Evolutionary conservation across 2,329 filamentous ascomycete genomes (phyloP).

Genomic region (Fusarium compactum): DNA sequence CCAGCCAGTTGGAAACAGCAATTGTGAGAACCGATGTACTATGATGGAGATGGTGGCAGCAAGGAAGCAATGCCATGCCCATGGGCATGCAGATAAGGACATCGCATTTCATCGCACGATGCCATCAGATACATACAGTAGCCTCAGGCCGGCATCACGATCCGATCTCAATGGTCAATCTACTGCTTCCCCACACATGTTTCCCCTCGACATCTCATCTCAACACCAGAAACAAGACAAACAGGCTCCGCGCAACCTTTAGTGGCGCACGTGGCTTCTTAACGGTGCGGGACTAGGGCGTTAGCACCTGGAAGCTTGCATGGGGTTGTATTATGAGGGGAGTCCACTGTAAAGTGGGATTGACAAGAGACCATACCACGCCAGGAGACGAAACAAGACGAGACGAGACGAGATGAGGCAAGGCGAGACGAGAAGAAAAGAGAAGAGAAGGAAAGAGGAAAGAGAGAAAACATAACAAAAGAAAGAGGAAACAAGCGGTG

Average conservation of each 20-base stretch:
- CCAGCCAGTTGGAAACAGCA: slow-evolving; percentile 36
- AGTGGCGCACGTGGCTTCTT: slow-evolving; percentile 49
- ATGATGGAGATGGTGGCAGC: slow-evolving; percentile 34
- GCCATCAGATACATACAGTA: slow-evolving; percentile 18
- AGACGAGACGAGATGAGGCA: slow-evolving; percentile 17
- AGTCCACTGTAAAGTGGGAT: slow-evolving; percentile 15
- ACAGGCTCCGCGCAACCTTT: slow-evolving; percentile 32
- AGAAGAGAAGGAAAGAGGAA: slow-evolving; percentile 1
- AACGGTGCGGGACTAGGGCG: slow-evolving; percentile 49
- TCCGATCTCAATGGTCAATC: slow-evolving; percentile 44
- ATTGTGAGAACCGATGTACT: slow-evolving; percentile 28
- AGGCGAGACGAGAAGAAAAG: slow-evolving; percentile 9
- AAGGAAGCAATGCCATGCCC: slow-evolving; percentile 26
- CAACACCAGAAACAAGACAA: slow-evolving; percentile 23
- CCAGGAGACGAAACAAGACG: slow-evolving; percentile 16
- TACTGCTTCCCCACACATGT: slow-evolving; percentile 41
- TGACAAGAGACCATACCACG: not conserved
- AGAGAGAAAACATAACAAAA: slow-evolving; percentile 21
- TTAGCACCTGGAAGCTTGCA: slow-evolving; percentile 33
- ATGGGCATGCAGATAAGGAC: slow-evolving; percentile 5
- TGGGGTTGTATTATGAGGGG: slow-evolving; percentile 33
- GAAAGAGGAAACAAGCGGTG: slow-evolving; percentile 37
- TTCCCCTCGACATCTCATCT: slow-evolving; percentile 26
- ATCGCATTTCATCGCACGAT: slow-evolving; percentile 18
- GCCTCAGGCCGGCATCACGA: slow-evolving; percentile 35